Evolutionary conservation across 805 yeast species (phyloP).

Genomic region (Pichia cabralensis): DNA sequence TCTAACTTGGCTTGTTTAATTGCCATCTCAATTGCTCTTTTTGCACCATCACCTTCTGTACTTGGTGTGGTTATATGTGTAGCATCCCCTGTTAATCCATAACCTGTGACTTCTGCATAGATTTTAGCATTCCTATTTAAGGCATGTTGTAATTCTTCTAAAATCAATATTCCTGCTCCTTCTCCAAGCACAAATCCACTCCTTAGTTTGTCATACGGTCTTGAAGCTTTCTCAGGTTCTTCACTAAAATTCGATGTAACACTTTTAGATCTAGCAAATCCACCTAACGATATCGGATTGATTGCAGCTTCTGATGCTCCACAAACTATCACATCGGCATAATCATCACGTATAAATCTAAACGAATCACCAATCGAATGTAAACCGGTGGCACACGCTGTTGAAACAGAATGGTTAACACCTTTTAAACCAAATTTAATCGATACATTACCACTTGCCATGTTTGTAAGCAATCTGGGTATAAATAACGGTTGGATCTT

Average conservation of each 20-base stretch:
- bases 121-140: conserved; percentile 50
- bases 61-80: conserved; percentile 89
- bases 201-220: conserved; percentile 78
- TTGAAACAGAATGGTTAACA: conserved; percentile 78
- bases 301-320: conserved; percentile 90
- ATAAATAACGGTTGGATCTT: conserved; percentile 79
- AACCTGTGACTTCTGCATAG: conserved; percentile 76
- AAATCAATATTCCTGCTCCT: conserved; percentile 74
- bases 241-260: conserved; percentile 57
- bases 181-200: conserved; percentile 90
- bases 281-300: conserved; percentile 81
- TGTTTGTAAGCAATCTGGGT: conserved; percentile 74
- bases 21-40: conserved; percentile 73
- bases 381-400: conserved; percentile 96
- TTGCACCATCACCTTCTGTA: conserved; percentile 76
- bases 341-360: conserved; percentile 67
- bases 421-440: conserved; percentile 72
- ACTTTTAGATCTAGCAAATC: conserved; percentile 84
- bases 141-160: conserved; percentile 78
- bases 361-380: conserved; percentile 91
- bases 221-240: conserved; percentile 53
- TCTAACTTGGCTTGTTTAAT: conserved; percentile 38
- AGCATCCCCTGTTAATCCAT: conserved; percentile 89
- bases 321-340: conserved; percentile 80
- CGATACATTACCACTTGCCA: conserved; percentile 91